Conservation (phyloP, 208 protist species). For the Trypanosoma lewisi region DNA sequence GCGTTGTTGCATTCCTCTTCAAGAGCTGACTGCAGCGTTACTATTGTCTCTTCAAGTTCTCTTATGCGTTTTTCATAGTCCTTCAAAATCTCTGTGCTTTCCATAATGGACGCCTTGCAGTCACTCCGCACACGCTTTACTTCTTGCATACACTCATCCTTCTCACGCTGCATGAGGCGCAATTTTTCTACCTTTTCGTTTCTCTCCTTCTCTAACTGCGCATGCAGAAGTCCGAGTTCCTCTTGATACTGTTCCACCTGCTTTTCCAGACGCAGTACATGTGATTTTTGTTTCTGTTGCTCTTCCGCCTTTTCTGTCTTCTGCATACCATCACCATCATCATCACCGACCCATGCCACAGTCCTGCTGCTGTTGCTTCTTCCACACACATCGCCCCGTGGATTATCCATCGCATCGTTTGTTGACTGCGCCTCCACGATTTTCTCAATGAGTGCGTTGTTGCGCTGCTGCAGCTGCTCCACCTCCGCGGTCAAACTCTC, state of each 20-base stretch:
- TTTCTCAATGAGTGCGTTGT: slow-evolving; percentile 43
- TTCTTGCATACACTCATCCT: slow-evolving; percentile 24
- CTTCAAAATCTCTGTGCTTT: slow-evolving; percentile 34
- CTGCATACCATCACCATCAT: neutral
- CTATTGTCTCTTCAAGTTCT: slow-evolving; percentile 62
- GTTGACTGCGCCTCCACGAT: slow-evolving; percentile 38
- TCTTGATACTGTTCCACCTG: slow-evolving; percentile 51
- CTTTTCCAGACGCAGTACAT: slow-evolving; percentile 21
- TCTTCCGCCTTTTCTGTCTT: neutral
- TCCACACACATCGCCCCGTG: slow-evolving; percentile 28
- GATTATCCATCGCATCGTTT: slow-evolving; percentile 23
- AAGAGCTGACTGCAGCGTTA: slow-evolving; percentile 47
- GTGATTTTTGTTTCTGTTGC: neutral
- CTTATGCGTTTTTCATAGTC: slow-evolving; percentile 53
- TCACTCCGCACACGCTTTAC: slow-evolving; percentile 24
- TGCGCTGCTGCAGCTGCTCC: slow-evolving; percentile 31
- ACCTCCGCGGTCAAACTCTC: slow-evolving; percentile 27
- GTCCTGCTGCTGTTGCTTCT: slow-evolving; percentile 5
- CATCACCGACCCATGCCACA: neutral
- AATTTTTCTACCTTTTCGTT: slow-evolving; percentile 20
- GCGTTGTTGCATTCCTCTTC: slow-evolving; percentile 59
- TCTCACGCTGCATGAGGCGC: slow-evolving; percentile 25
- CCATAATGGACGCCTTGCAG: slow-evolving; percentile 33
- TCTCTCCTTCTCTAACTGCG: slow-evolving; percentile 33
- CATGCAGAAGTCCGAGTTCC: slow-evolving; percentile 46